These are phyloP conservation scores for Diversispora eburnea DNA, from an alignment of 192 early-diverging fungal species.

Conservation along the genomic window DNA sequence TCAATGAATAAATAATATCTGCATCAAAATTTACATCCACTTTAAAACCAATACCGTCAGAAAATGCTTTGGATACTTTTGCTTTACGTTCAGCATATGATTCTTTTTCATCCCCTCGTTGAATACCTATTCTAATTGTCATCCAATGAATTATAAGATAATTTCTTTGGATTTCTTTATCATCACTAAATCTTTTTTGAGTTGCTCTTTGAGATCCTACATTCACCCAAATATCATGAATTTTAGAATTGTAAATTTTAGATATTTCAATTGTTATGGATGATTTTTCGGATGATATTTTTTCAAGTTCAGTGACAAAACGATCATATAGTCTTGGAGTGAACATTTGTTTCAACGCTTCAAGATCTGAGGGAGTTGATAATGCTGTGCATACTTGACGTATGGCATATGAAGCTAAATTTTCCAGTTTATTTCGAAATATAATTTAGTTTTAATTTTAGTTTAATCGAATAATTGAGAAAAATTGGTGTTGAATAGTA, in stretches of 20 bases:
- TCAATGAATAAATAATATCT: conserved; percentile 31
- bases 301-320: conserved; percentile 18
- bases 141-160: conserved; percentile 39
- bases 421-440: not conserved
- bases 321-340: conserved; percentile 32
- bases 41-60: conserved; percentile 34
- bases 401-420: not conserved
- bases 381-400: conserved; percentile 22
- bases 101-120: conserved; percentile 7
- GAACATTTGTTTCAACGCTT: conserved; percentile 20
- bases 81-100: conserved; percentile 26
- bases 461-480: not conserved
- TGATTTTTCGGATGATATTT: conserved; percentile 15
- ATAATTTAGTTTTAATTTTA: not conserved
- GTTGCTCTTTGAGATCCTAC: conserved; percentile 31
- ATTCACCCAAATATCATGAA: conserved; percentile 39
- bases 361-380: not conserved
- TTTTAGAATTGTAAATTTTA: conserved; percentile 35
- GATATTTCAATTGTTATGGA: conserved; percentile 31
- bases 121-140: conserved; percentile 35
- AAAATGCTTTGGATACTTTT: conserved; percentile 28
- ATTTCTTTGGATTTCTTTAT: not conserved
- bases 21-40: conserved; percentile 49
- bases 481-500: not conserved
- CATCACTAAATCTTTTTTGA: not conserved